These are phyloP conservation scores for Geotrichum europaeum DNA, from an alignment of 1,139 yeast species.

Conservation along the genomic window DNA sequence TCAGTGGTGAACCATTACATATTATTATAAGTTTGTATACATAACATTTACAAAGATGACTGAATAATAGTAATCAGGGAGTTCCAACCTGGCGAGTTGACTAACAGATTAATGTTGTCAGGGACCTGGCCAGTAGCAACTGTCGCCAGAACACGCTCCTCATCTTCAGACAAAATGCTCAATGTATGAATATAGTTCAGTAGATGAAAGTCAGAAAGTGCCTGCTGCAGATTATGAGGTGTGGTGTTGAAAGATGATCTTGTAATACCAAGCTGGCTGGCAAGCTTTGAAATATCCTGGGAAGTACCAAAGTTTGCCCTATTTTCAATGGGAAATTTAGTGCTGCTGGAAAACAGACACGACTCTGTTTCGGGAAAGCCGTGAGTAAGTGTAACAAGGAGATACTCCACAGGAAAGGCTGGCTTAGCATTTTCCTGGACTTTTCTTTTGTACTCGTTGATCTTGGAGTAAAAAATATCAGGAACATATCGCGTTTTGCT, in stretches of 20 bases:
- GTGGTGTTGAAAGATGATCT: slow-evolving; percentile 34
- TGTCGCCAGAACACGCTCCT: slow-evolving; percentile 35
- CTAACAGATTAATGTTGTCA: slow-evolving; percentile 46
- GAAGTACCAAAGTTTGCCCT: slow-evolving; percentile 67
- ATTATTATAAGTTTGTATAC: not conserved
- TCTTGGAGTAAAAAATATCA: slow-evolving; percentile 77
- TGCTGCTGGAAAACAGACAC: slow-evolving; percentile 38
- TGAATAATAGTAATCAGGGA: slow-evolving; percentile 53
- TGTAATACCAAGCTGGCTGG: slow-evolving; percentile 43
- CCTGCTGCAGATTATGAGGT: slow-evolving; percentile 20
- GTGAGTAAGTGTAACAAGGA: slow-evolving; percentile 82
- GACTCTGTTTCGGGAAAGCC: slow-evolving; percentile 73
- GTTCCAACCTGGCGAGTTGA: slow-evolving; percentile 71
- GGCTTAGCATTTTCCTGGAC: slow-evolving; percentile 91
- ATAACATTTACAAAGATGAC: slow-evolving; percentile 6
- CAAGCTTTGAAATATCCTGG: slow-evolving; percentile 56
- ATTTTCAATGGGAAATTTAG: slow-evolving; percentile 67
- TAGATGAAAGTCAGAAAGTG: slow-evolving; percentile 66
- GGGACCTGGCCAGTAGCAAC: slow-evolving; percentile 22
- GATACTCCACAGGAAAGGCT: slow-evolving; percentile 90
- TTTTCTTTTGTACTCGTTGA: slow-evolving; percentile 82
- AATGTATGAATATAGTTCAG: slow-evolving; percentile 50
- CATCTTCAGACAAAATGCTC: slow-evolving; percentile 46
- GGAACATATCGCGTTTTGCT: slow-evolving; percentile 79
- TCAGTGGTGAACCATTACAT: not conserved